Evolutionary conservation across 2,329 filamentous ascomycete species (phyloP), one percentile per base, ranked within the genome.

Genomic region (Xylariaceae sp.): DNA sequence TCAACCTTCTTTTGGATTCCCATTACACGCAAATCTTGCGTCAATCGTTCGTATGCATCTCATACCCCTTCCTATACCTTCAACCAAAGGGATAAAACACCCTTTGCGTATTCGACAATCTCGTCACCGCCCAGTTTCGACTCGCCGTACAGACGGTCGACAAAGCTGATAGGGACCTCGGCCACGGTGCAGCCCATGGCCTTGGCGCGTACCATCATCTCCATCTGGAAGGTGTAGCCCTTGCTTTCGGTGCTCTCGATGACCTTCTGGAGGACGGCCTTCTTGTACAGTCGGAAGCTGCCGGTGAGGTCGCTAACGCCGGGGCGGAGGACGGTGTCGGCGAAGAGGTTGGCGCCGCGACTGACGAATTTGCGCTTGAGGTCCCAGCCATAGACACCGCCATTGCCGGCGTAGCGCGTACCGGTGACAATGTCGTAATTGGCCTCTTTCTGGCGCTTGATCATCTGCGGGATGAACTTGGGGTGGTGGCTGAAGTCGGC

Each of bases 211-310:
- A 97, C 92, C 86, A 96, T 97, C 85, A 99, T 88, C 80, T 96
- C 92, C 94, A 99, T 99, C 83, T 99, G 94, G 80, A 99, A 99
- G 41, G 88, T 92, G 72, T 97, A 99, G 2, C 94, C 94, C 76
- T 97, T 96, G 71, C 89, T 94, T 79, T 96, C 87, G 6, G 91
- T 96, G 73, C 82, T 89, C 68, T 80, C 78, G 66, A 99, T 96
- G 55, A 95, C 90, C 78, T 89, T 91, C 72, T 95, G 83, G 68
- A 99, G 74, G 59, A 96, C 89, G 57, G 79, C 76, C 76, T 87
- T 91, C 85, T 95, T 97, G 74, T 99, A 99, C 71, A 99, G 73
- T 60, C 94, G 79, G 76, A 97, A 99, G 71, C 87, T 92, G 47
- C 94, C 94, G 35, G 94, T 99, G 70, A 99, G 75, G 73, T 99